These are phyloP conservation scores for Annulohypoxylon maeteangense DNA, from an alignment of 495 filamentous ascomycete genomes.

Conservation along the genomic window DNA sequence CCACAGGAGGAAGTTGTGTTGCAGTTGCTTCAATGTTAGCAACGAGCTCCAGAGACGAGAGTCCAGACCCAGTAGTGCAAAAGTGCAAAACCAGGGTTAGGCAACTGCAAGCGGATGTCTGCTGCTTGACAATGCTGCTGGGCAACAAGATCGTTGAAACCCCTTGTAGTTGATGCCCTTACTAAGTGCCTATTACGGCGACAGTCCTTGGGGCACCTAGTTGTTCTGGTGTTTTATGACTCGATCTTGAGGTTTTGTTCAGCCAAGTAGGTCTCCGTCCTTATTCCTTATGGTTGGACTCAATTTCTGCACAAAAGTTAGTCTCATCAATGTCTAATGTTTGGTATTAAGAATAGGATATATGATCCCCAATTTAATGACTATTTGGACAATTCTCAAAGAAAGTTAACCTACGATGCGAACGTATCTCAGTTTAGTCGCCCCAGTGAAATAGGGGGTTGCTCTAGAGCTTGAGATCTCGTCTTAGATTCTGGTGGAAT, in stretches of 20 bases:
- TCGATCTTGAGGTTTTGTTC: not conserved
- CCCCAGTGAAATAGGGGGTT: not conserved
- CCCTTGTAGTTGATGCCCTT: not conserved
- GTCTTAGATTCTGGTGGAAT: not conserved
- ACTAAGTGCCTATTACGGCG: not conserved
- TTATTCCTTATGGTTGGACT: not conserved
- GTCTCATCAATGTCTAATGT: not conserved
- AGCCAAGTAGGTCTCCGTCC: not conserved
- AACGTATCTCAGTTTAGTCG: no score
- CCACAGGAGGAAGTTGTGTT: not conserved
- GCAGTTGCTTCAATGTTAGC: not conserved
- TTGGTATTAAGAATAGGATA: not conserved
- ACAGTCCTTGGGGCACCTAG: not conserved
- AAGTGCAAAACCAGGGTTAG: not conserved
- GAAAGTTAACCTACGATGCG: slow-evolving; percentile 22
- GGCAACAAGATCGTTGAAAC: not conserved
- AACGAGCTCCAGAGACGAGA: not conserved
- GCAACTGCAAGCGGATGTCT: not conserved
- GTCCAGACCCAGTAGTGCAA: not conserved
- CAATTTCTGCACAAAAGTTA: not conserved
- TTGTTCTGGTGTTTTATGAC: not conserved
- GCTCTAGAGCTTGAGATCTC: not conserved
- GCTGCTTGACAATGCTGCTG: not conserved
- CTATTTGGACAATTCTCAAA: not conserved
- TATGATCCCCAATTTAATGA: not conserved